Conservation (phyloP, 1,284 basidiomycete species). For the Marasmius oreades region DNA sequence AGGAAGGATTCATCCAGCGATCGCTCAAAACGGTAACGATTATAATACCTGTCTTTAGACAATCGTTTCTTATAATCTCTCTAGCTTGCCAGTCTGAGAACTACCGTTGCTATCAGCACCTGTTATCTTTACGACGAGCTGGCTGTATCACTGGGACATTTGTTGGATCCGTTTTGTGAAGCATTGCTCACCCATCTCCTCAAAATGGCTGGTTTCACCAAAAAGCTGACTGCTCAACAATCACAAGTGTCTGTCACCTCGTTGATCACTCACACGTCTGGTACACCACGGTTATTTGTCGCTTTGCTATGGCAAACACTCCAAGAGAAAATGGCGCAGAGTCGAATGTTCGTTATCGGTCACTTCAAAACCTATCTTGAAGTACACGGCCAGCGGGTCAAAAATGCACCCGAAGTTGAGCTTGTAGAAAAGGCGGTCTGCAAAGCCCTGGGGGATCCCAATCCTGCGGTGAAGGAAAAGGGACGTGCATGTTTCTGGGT, state of each 20-base stretch:
- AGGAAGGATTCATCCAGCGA: constrained; percentile 75
- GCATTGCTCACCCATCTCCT: constrained; percentile 71
- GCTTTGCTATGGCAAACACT: constrained; percentile 70
- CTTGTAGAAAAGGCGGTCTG: constrained; percentile 40
- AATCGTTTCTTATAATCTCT: constrained; percentile 10
- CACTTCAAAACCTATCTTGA: constrained; percentile 78
- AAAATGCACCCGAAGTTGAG: constrained; percentile 59
- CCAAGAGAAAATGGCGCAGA: constrained; percentile 85
- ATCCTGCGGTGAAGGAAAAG: constrained; percentile 74
- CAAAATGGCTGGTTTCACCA: constrained; percentile 91
- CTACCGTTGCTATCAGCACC: constrained; percentile 84
- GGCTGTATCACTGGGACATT: constrained; percentile 61
- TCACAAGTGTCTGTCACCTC: constrained; percentile 74
- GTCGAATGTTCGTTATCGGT: constrained; percentile 63
- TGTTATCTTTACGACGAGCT: constrained; percentile 81
- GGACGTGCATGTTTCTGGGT: constrained; percentile 80
- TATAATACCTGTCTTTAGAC: constrained; percentile 5
- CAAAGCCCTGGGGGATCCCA: constrained; percentile 77
- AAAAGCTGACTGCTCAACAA: constrained; percentile 87
- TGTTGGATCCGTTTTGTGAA: constrained; percentile 79
- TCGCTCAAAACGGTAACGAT: constrained; percentile 80
- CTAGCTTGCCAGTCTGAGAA: constrained; percentile 85
- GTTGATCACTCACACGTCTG: constrained; percentile 70
- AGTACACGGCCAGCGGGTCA: constrained; percentile 61
- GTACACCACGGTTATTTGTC: constrained; percentile 69